Percentiles rank a stretch among this genome's conserved stretches.
Conservation (phyloP, 352 stramenopile genomes). For the Elongisporangium anandrum region DNA sequence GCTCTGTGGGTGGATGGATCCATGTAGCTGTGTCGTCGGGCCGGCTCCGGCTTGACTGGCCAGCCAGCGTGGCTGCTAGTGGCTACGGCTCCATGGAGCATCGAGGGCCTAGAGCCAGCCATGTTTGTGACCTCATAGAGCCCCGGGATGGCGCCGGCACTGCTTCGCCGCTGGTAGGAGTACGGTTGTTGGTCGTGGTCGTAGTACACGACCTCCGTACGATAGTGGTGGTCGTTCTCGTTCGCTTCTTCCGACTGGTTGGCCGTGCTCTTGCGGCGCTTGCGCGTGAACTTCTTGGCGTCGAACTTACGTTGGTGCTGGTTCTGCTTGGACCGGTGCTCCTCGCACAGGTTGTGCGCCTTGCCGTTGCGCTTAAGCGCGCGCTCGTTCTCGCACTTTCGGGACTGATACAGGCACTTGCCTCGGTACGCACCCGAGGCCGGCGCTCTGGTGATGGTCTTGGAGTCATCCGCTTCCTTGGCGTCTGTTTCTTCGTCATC, state of each 20-base stretch:
- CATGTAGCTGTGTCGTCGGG: neutral
- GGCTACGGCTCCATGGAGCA: slow-evolving; percentile 1
- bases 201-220: neutral
- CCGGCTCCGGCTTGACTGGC: neutral
- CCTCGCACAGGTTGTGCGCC: slow-evolving; percentile 74
- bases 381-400: slow-evolving; percentile 79
- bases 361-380: slow-evolving; percentile 76
- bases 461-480: neutral
- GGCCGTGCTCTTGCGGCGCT: slow-evolving; percentile 21
- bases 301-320: slow-evolving; percentile 83
- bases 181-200: neutral
- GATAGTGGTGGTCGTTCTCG: slow-evolving; percentile 6
- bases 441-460: neutral
- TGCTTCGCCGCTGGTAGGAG: neutral
- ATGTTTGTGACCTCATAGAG: neutral
- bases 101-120: slow-evolving; percentile 3
- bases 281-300: slow-evolving; percentile 70
- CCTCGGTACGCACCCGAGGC: slow-evolving; percentile 28
- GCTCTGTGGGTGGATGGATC: slow-evolving; percentile 5
- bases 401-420: slow-evolving; percentile 72
- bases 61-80: slow-evolving; percentile 5
- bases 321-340: slow-evolving; percentile 75
- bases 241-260: slow-evolving; percentile 14
- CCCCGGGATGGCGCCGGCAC: neutral
- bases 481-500: neutral